Evolutionary conservation across 2,329 filamentous ascomycete species (phyloP).

Genomic region (Cladosporium oxysporum): DNA sequence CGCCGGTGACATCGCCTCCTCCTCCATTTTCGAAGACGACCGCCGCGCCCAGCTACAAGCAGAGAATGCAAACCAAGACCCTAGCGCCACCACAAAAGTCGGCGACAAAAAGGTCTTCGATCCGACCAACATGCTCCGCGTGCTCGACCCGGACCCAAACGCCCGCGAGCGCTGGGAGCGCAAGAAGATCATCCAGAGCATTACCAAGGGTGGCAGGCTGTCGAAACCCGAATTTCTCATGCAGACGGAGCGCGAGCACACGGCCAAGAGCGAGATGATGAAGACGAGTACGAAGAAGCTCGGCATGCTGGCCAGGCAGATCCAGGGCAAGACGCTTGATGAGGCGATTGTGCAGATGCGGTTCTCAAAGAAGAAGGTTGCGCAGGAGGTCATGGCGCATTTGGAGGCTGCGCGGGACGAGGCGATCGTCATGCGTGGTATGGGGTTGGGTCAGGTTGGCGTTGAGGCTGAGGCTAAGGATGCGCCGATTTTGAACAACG

Average conservation of each 20-base stretch:
- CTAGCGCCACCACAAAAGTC: constrained; percentile 20
- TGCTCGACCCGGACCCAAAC: constrained; percentile 73
- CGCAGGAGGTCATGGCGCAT: constrained; percentile 75
- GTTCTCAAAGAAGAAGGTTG: constrained; percentile 91
- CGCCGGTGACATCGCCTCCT: constrained; percentile 49
- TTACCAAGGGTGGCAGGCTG: constrained; percentile 68
- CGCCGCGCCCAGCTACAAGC: constrained; percentile 28
- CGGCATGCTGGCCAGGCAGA: constrained; percentile 79
- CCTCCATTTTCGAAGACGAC: constrained; percentile 56
- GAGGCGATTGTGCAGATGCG: constrained; percentile 94
- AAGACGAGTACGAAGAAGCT: constrained; percentile 93
- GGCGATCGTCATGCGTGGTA: constrained; percentile 77
- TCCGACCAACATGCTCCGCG: constrained; percentile 58
- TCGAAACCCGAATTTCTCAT: constrained; percentile 67
- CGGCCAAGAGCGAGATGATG: constrained; percentile 68
- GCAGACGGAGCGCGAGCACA: constrained; percentile 61
- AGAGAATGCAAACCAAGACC: constrained; percentile 26
- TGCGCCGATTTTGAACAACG: constrained; percentile 18
- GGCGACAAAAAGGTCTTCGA: constrained; percentile 42
- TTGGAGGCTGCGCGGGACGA: constrained; percentile 78
- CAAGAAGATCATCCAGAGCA: constrained; percentile 77
- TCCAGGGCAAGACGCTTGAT: constrained; percentile 88
- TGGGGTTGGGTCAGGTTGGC: constrained; percentile 65
- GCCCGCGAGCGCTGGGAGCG: constrained; percentile 75
- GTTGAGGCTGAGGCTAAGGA: constrained; percentile 20